Evolutionary conservation across 2,329 filamentous ascomycete genomes (phyloP), one percentile per base, ranked within the genome.

Genomic region (Fusarium sp.): DNA sequence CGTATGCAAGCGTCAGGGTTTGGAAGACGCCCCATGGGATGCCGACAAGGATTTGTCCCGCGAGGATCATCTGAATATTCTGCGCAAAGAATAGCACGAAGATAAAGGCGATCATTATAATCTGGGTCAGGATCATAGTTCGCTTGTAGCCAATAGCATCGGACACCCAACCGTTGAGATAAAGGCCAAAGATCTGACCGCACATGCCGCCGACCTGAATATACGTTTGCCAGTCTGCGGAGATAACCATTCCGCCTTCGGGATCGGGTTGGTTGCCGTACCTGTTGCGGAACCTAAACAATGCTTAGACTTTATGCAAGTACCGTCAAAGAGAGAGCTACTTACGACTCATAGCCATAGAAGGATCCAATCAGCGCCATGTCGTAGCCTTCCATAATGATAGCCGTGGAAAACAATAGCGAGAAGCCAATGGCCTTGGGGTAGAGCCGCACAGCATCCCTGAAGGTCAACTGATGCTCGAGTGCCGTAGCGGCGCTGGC

Each of bases 151-250:
- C 87, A 67, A 87, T 87, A 7, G 83, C 81, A 73, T 91, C 88
- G 5, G 87, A 86, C n/a, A 89, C 75, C 77, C 84, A 86, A 36
- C 89, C 89, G 73, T 89, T 90, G 72, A 90, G 78, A 63, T 89
- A 76, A 20, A 91, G 78, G 6, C 90, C 90, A 44, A 91, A 80
- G 48, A 92, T 86, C 72, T 89, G 87, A n/a, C 89, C 90, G 22
- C 72, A 85, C 83, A 62, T 84, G 80, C 59, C 72, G 73, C 65
- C 81, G 80, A 58, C 80, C 74, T 45, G 78, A 62, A 58, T 81
- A 72, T 69, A 80, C 73, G 64, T 82, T 78, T 74, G 72, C 72
- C 72, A 74, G 15, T 74, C 54, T 2, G 72, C 72, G 6, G 72
- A 74, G 26, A 74, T 60, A 17, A 74, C 62, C 39, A 50, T 66